A percentile compares a stretch with the other conserved stretches of the same genome.
Conservation (phyloP, 768 basidiomycete species). For the Boletus fagicola region DNA sequence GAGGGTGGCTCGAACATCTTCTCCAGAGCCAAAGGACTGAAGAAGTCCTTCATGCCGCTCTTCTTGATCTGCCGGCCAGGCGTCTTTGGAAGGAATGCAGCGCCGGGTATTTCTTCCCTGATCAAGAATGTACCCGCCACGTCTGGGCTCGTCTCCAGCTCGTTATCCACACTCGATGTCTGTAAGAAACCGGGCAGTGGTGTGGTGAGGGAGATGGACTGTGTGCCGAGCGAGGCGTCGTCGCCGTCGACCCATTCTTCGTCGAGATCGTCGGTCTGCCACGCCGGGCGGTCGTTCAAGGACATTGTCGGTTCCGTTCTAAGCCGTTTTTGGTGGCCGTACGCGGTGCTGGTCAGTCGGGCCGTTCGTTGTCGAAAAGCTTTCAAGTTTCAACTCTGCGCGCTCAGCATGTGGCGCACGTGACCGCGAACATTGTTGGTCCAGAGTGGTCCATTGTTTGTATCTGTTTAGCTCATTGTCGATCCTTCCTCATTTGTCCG, state of each 20-base stretch:
- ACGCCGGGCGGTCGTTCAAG: conserved; percentile 50
- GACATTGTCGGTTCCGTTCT: conserved; percentile 7
- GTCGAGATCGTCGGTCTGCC: conserved; percentile 87
- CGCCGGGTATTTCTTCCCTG: conserved; percentile 59
- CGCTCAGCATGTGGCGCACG: no score
- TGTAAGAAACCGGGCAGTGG: conserved; percentile 51
- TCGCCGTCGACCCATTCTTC: conserved; percentile 86
- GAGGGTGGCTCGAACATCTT: conserved; percentile 94
- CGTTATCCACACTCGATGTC: conserved; percentile 39
- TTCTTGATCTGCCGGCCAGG: conserved; percentile 58
- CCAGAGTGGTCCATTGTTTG: conserved; percentile 10
- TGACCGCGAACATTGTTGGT: no score
- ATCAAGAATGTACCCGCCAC: conserved; percentile 72
- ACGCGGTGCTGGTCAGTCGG: not conserved
- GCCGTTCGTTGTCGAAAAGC: not conserved
- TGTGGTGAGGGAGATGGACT: conserved; percentile 57
- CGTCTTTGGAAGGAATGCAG: conserved; percentile 61
- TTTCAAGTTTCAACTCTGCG: no score
- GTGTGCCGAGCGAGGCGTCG: conserved; percentile 26
- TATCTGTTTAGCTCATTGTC: conserved; percentile 14
- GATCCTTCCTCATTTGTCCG: conserved; percentile 14
- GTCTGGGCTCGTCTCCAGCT: conserved; percentile 29
- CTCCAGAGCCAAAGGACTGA: conserved; percentile 84
- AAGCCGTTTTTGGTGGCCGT: not conserved
- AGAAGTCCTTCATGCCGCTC: conserved; percentile 72